Evolutionary conservation across 2,329 filamentous ascomycete species (phyloP), one percentile per base, ranked within the genome.

Genomic region (Penicillium sp.): DNA sequence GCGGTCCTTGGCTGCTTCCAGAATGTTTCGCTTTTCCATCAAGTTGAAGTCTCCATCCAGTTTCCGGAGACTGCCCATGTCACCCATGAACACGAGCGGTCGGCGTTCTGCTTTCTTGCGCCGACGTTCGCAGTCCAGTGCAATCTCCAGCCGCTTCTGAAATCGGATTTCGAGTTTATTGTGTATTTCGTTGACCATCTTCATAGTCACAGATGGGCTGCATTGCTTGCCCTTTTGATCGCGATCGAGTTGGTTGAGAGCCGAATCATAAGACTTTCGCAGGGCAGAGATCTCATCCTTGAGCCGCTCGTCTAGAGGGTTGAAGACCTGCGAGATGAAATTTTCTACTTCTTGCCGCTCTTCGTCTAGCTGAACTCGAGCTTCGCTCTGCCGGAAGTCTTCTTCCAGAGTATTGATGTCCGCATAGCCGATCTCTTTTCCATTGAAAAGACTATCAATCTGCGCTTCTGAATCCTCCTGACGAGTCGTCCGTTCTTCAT

Each of bases 391-490:
- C 41, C 76, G 75, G 49, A 77, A 77, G 19, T 78, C 74, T 33
- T 75, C 70, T 51, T 80, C 77, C 7, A 79, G 61, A 11, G 67
- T 66, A 25, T 71, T 72, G 50, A 80, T 76, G 33, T 79, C 76
- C 9, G 75, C 74, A 54, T 80, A 79, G 0, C 74, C 75, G 30
- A 80, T 78, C 48, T 78, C 72, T 39, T 78, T 71, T 33, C 69
- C 70, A 47, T 79, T 73, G 60, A 78, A 80, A 1, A 79, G 63
- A 1, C 68, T 65, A 47, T 79, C 74, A 20, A 76, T 76, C 33
- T 69, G 66, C n/a, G 60, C 62, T 49, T 79, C 75, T 2, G 70
- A 74, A 45, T 76, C 70, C 39, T 75, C 70, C 53, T 76, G 73
- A 10, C 77, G 72, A 37, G 59, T 59, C 42, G 66, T 65, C 3